Base-by-base conservation (phyloP, 805 yeast species). In the Lachancea sp. region DNA sequence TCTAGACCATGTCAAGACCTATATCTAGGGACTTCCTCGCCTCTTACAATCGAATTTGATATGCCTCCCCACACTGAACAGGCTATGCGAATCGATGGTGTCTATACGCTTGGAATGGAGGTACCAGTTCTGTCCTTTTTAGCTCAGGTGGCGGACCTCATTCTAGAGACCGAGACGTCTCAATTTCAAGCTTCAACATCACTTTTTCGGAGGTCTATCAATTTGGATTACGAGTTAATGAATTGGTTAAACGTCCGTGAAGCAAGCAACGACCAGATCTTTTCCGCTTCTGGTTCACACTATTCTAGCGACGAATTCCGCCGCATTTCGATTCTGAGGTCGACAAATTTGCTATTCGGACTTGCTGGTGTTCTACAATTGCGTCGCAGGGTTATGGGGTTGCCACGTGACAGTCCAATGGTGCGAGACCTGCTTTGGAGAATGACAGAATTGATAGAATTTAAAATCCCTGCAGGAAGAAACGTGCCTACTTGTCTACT, bases 31-130 rank as follows among this genome's bases (percentile, higher is more conserved):
- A 24, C 8, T 4, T 21, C 22, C 7, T 24, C 25, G 8, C 15
- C n/a, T 2, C 36, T 31, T 18, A 15, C 22, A 16, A 21, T 42
- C 8, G 39, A 33, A 12, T 46, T 32, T 37, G 37, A 20, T 31
- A 4, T 31, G 13, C 23, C 34, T 5, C 5, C 20, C 4, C 13
- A 23, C 22, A 8, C 22, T 6, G 23, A 31, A 16, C 8, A 20
- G 13, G 35, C 3, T 54, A 56, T 19, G 50, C 63, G 45, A 44
- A 24, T 47, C 26, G 58, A 60, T 22, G 77, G 74, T 48, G 75
- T 81, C 53, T 74, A 71, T 42, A 63, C 80, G 36, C 63, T 72
- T 39, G 94, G 92, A 1, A 75, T 84, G 55, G 88, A 83, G 47
- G 65, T 78, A 9, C 68, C 68, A 45, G 69, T 82, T 42, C 62